Evolutionary conservation across 306 rosid species (phyloP).

Genomic region (Malus asiatica): DNA sequence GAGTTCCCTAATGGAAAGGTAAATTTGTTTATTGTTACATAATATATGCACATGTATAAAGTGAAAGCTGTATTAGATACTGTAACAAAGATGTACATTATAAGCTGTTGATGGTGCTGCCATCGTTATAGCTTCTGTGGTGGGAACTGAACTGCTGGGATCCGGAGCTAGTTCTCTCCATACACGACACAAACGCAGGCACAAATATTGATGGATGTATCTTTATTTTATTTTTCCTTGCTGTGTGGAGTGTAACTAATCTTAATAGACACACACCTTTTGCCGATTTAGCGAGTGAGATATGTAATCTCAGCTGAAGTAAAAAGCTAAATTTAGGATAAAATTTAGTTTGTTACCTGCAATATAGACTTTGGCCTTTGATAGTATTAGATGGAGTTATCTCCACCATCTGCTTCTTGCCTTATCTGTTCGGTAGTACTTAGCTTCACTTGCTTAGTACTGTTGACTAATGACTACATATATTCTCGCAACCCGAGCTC

Average conservation of each 20-base stretch:
- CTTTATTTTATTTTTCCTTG: too few relatives aligned
- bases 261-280: background rate
- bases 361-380: background rate
- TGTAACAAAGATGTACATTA: background rate
- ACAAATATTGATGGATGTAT: too few relatives aligned
- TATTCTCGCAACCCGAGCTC: background rate
- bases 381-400: too few relatives aligned
- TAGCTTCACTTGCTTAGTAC: too few relatives aligned
- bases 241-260: too few relatives aligned
- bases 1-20: slow-evolving; percentile 93
- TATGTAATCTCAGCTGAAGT: background rate
- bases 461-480: too few relatives aligned
- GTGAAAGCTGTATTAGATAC: background rate
- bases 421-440: too few relatives aligned
- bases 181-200: background rate
- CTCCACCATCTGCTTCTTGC: too few relatives aligned
- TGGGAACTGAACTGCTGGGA: background rate
- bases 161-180: background rate
- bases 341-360: background rate
- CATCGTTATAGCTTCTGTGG: background rate
- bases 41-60: background rate
- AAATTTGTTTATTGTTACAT: slow-evolving; percentile 13
- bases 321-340: background rate
- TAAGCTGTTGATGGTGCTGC: background rate
- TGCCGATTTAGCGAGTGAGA: background rate